Base-by-base conservation (phyloP, 169 alveolate genomes). In the Cyclospora cayetanensis region DNA sequence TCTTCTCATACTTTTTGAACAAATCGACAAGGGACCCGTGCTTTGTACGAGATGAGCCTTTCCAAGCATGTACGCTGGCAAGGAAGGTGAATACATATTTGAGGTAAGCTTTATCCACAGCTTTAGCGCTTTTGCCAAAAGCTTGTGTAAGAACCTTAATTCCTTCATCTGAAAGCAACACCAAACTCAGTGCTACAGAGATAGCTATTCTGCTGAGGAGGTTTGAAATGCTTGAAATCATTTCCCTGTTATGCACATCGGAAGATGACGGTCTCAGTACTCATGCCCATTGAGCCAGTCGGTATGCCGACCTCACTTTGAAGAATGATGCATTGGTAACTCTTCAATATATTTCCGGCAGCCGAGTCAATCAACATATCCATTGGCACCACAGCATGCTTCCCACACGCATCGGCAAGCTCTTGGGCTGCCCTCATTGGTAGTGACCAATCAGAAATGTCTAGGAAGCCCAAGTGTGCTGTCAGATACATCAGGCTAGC, bases 271-370 rank as follows among this genome's bases (percentile, higher is more conserved):
- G n/a, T n/a, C n/a, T n/a, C n/a, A n/a, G n/a, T n/a, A n/a, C n/a
- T n/a, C n/a, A n/a, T n/a, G n/a, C n/a, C n/a, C n/a, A n/a, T n/a
- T n/a, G n/a, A n/a, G n/a, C n/a, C n/a, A n/a, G n/a, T n/a, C n/a
- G n/a, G n/a, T n/a, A n/a, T n/a, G n/a, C n/a, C n/a, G n/a, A n/a
- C 27, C 53, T 29, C 27, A 80, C 90, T 63, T 34, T 80, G 90
- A 50, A 80, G 74, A 22, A 41, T 52, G 41, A 80, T 80, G 42
- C 90, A 80, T 41, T 80, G 90, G 52, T 80, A 29, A 22, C 90
- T 35, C 76, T 22, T 34, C 35, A 80, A 55, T 18, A 76, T 76
- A 29, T 42, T 80, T 46, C 76, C 74, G 25, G 90, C 76, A 52
- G 50, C 90, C 7, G 90, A 34, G 3, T 72, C 50, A 53, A 52